Evolutionary conservation across 352 stramenopile species (phyloP), one percentile per base, ranked within the genome.

Genomic region (Globisporangium nunn): DNA sequence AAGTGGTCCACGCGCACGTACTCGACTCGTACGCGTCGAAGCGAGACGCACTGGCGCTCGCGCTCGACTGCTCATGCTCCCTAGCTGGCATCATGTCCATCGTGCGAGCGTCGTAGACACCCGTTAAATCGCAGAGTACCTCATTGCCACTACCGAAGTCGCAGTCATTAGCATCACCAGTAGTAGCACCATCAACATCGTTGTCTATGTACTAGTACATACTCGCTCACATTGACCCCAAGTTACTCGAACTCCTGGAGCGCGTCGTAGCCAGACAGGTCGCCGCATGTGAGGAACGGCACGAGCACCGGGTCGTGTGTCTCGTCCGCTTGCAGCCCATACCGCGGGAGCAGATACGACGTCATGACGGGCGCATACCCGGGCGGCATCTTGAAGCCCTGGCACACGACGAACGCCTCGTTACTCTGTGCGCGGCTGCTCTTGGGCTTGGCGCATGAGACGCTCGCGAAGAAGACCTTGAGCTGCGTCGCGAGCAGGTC

Each of bases 351-450:
- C 46, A 91, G 57, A 49, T 88, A 87, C 52, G 80, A 91, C 40
- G 81, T 90, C 85, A 96, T 96, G 47, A 92, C 87, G 2, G 88
- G 84, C 48, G 66, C 73, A 68, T 96, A 97, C 10, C 69, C 72
- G 5, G 74, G 52, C 0, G 91, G 87, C 14, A 93, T 64, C 55
- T 75, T 66, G 74, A 98, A 99, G 11, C 88, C 82, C 60, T 97
- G 88, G 68, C 95, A 98, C 17, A 99, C 96, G 1, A 99, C 93
- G 69, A 99, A 99, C 6, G 87, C 80, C 65, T 99, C 96, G 63
- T 98, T 97, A 58, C 87, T 98, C 33, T 91, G 93, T 54, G 96
- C 95, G 28, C 97, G 80, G 68, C 95, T 99, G 62, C 88, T 98
- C 58, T 91, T 96, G 0, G 97, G 97, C 76, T 99, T 99, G 17